These are phyloP conservation scores for Malus hybrid DNA, from an alignment of 331 rosid species.

Conservation along the genomic window DNA sequence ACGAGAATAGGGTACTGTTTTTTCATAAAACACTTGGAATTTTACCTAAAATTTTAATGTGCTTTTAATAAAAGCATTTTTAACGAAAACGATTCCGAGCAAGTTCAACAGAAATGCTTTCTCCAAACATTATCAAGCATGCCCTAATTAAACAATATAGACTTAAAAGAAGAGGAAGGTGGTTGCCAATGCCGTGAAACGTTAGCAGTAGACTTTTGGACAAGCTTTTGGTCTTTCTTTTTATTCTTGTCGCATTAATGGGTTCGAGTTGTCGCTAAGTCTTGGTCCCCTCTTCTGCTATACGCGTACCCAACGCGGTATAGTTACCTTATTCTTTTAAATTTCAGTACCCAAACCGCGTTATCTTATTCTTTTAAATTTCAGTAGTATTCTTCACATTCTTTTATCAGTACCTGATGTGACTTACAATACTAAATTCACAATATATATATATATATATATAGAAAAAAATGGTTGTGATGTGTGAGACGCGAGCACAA, in stretches of 20 bases:
- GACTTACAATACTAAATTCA: no score
- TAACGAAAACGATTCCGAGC: background rate
- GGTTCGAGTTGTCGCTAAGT: background rate
- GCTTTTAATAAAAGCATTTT: background rate
- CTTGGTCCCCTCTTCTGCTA: background rate
- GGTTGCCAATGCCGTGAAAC: background rate
- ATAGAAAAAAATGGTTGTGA: no score
- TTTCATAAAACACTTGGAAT: no score
- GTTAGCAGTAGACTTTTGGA: background rate
- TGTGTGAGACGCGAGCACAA: no score
- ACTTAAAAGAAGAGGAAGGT: background rate
- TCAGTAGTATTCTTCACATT: background rate
- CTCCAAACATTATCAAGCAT: background rate
- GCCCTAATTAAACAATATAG: background rate
- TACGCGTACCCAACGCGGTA: background rate
- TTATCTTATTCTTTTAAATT: background rate
- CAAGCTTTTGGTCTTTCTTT: background rate
- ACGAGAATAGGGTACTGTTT: no score
- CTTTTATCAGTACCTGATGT: background rate
- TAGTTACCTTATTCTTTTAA: background rate
- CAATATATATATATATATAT: no score
- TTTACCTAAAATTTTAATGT: background rate
- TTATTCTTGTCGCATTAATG: background rate
- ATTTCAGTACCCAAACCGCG: background rate
- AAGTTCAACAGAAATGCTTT: background rate